phyloP scores from a whole-genome alignment of 2,329 filamentous ascomycete genomes.

The Aureobasidium pullulans region DNA sequence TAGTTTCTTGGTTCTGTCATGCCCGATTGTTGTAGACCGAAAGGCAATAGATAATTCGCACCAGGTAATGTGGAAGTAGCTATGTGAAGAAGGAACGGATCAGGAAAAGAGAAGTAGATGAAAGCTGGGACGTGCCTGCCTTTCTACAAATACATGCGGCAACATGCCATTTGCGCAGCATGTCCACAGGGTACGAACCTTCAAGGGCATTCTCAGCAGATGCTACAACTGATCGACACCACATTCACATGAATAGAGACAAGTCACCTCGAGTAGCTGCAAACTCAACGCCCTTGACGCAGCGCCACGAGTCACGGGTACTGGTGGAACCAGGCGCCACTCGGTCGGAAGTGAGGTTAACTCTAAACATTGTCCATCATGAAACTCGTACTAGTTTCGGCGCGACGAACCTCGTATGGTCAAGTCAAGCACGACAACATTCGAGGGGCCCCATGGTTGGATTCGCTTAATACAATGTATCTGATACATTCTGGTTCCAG shows the following conservation, averaged over 20 bases:
- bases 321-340: not conserved
- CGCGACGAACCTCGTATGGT: not conserved
- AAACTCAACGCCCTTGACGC: not conserved
- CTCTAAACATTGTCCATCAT: not conserved
- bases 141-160: not conserved
- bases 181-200: not conserved
- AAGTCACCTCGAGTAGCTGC: not conserved
- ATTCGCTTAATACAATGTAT: not conserved
- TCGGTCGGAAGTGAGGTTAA: not conserved
- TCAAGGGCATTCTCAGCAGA: not conserved
- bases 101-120: not conserved
- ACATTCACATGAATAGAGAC: not conserved
- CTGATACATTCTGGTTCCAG: not conserved
- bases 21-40: not conserved
- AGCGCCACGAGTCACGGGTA: not conserved
- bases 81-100: not conserved
- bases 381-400: constrained; percentile 4
- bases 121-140: not conserved
- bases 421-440: not conserved
- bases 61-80: not conserved
- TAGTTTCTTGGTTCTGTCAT: not conserved
- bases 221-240: not conserved
- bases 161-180: not conserved
- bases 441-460: not conserved
- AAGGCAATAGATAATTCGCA: not conserved